Percentiles rank a stretch among this genome's conserved stretches.
Evolutionary conservation across 768 basidiomycete species (phyloP).

Genomic region (Chalciporus chontae): DNA sequence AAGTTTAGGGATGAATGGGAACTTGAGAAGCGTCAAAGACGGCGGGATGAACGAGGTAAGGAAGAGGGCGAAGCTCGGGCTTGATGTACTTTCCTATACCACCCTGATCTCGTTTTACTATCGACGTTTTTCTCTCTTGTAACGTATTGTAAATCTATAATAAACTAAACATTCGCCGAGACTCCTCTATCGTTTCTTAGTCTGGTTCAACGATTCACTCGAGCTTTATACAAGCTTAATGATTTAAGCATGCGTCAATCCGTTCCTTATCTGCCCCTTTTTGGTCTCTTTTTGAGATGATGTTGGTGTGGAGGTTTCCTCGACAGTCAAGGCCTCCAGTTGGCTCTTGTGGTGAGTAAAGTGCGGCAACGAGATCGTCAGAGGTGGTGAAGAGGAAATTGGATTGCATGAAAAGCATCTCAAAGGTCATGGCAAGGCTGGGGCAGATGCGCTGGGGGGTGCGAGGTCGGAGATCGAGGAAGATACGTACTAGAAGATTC

Average conservation of each 20-base stretch:
- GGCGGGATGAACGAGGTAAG: constrained; percentile 26
- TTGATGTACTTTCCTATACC: constrained; percentile 29
- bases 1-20: constrained; percentile 56
- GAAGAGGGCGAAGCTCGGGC: constrained; percentile 28
- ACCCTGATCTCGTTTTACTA: constrained; percentile 1
- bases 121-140: too few species aligned
- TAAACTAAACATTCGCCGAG: background rate
- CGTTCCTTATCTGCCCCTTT: constrained; percentile 47
- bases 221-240: constrained; percentile 38
- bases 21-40: constrained; percentile 33
- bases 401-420: constrained; percentile 49
- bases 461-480: constrained; percentile 50
- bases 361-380: constrained; percentile 65
- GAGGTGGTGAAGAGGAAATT: constrained; percentile 48
- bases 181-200: too few species aligned
- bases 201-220: constrained; percentile 20
- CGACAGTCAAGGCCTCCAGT: constrained; percentile 24
- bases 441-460: constrained; percentile 21
- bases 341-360: constrained; percentile 61
- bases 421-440: constrained; percentile 39
- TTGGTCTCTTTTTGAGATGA: constrained; percentile 13
- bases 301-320: background rate
- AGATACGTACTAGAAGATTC: constrained; percentile 41
- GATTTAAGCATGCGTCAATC: constrained; percentile 68
- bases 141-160: constrained; percentile 19